Conservation (phyloP, 2,329 filamentous ascomycete genomes). For the Talaromyces albobiverticillius region DNA sequence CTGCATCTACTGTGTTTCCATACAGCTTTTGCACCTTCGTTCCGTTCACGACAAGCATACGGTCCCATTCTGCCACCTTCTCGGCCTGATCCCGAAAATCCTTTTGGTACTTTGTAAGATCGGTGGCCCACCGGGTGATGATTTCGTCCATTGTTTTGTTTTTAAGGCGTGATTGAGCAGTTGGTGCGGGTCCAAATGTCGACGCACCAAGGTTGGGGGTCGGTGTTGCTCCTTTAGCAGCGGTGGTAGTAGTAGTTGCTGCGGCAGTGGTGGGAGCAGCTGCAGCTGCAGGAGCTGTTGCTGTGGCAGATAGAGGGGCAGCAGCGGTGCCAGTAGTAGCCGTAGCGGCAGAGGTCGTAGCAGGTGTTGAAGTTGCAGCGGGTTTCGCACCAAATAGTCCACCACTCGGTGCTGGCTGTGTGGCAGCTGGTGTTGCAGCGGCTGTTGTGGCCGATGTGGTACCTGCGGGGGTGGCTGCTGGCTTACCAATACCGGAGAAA, state of each 20-base stretch:
- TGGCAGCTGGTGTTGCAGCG: constrained; percentile 22
- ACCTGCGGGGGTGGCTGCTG: constrained; percentile 21
- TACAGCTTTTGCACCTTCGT: constrained; percentile 95
- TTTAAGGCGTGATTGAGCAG: constrained; percentile 80
- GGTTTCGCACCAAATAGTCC: constrained; percentile 14
- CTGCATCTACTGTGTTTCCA: constrained; percentile 86
- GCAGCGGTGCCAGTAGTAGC: constrained; percentile 27
- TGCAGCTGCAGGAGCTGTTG: constrained; percentile 27
- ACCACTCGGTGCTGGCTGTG: constrained; percentile 10
- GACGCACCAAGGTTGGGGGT: constrained; percentile 61
- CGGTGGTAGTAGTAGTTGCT: constrained; percentile 28
- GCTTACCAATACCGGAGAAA: constrained; percentile 28
- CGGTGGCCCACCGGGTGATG: constrained; percentile 92
- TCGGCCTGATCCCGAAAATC: constrained; percentile 89
- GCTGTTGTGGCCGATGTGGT: constrained; percentile 20
- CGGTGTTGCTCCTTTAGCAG: constrained; percentile 26
- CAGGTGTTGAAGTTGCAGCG: constrained; percentile 18
- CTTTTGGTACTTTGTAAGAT: constrained; percentile 93
- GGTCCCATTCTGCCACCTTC: constrained; percentile 87
- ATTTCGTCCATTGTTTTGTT: constrained; percentile 99
- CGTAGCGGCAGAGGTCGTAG: constrained; percentile 24
- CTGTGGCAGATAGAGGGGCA: constrained; percentile 28
- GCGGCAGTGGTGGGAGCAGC: constrained; percentile 28
- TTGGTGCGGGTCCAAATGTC: constrained; percentile 75
- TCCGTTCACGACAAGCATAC: constrained; percentile 86